Evolutionary conservation across 345 rosid genomes (phyloP).

Genomic region (Kandelia obovata): DNA sequence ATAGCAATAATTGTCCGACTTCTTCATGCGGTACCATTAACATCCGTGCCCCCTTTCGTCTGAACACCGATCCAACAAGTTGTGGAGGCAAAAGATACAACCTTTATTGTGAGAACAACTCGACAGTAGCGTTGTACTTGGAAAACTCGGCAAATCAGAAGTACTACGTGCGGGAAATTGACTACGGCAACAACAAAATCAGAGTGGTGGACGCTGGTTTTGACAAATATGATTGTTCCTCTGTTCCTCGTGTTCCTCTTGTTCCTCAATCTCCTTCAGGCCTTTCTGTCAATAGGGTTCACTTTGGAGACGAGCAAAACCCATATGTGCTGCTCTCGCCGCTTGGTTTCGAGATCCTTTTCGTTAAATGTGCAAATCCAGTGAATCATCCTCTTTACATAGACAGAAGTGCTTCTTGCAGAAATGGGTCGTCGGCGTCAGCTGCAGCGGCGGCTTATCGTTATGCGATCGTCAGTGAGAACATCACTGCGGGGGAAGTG

Average conservation of each 20-base stretch:
- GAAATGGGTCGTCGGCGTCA: background rate
- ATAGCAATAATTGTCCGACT: background rate
- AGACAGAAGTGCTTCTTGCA: background rate
- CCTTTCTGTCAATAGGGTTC: no score
- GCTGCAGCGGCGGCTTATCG: background rate
- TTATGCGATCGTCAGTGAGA: background rate
- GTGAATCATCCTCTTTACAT: background rate
- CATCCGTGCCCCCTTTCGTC: conserved; percentile 4
- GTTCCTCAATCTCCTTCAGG: no score
- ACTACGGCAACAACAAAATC: conserved; percentile 4
- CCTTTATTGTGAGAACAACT: conserved; percentile 5
- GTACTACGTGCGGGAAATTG: conserved; percentile 3
- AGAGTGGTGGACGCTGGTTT: conserved; percentile 11
- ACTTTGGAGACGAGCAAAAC: no score
- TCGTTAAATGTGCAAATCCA: no score
- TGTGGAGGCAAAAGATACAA: background rate
- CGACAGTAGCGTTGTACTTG: background rate
- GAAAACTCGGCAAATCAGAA: no score
- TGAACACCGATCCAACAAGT: conserved; percentile 1
- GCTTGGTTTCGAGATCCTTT: rapidly evolving
- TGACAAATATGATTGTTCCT: background rate
- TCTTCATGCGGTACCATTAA: conserved; percentile 2
- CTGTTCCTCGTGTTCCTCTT: background rate
- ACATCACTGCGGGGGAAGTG: background rate
- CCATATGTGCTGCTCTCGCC: no score